These are phyloP conservation scores for Gyrodon lividus DNA, from an alignment of 768 basidiomycete genomes.

Conservation along the genomic window DNA sequence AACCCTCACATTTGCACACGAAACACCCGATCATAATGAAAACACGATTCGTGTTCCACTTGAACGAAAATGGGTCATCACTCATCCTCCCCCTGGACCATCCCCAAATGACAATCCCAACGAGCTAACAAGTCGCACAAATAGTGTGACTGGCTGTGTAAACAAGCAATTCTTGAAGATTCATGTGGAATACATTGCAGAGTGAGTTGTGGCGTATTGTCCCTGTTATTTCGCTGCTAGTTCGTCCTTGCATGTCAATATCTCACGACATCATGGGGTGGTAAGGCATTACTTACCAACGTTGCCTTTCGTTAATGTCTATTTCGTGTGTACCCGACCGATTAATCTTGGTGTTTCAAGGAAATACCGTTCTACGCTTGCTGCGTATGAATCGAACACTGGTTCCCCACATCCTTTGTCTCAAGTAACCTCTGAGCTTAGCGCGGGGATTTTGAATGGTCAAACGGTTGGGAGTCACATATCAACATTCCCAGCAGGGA, in stretches of 20 bases:
- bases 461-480: background rate
- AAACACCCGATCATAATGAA: background rate
- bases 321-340: background rate
- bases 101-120: background rate
- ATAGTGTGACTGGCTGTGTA: constrained; percentile 2
- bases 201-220: constrained; percentile 15
- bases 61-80: constrained; percentile 18
- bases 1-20: background rate
- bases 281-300: background rate
- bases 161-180: constrained; percentile 11
- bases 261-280: background rate
- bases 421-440: constrained; percentile 7
- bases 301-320: background rate
- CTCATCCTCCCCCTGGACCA: background rate
- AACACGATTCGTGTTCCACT: constrained; percentile 22
- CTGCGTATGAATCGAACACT: constrained; percentile 45
- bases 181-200: constrained; percentile 14
- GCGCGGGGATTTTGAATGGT: background rate
- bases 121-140: background rate
- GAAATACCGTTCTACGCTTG: constrained; percentile 43
- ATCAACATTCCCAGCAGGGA: background rate
- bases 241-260: background rate
- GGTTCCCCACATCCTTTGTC: constrained; percentile 39
- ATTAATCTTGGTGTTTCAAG: constrained; percentile 24
- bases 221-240: background rate